Conservation (phyloP, 2,329 filamentous ascomycete genomes). For the Claviceps quebecensis region DNA sequence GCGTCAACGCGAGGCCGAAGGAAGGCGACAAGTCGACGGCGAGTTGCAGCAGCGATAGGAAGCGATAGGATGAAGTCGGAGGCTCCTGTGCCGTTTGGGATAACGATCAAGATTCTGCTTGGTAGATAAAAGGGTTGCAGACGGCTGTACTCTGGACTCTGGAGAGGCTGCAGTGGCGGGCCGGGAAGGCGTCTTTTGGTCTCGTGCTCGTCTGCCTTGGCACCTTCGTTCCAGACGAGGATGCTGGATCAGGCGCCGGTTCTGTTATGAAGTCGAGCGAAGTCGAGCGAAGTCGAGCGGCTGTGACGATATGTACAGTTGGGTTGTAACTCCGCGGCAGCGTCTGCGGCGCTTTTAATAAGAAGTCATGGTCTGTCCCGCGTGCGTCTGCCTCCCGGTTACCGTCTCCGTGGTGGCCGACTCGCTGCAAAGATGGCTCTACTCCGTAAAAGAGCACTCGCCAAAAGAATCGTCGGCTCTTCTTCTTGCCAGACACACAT, state of each 20-base stretch:
- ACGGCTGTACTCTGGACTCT: background rate
- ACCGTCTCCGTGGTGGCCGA: slow-evolving; percentile 11
- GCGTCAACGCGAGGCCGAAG: slow-evolving; percentile 1
- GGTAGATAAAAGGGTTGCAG: slow-evolving; percentile 5
- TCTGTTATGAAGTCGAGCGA: background rate
- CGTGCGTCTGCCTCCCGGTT: background rate
- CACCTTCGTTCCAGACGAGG: background rate
- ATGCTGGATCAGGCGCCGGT: background rate
- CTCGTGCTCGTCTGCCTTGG: background rate
- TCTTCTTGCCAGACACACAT: background rate
- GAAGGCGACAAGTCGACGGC: background rate
- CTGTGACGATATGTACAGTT: slow-evolving; percentile 6
- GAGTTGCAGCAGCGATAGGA: slow-evolving; percentile 4
- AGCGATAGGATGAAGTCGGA: slow-evolving; percentile 6
- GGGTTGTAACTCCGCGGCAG: slow-evolving; percentile 9
- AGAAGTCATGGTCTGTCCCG: background rate
- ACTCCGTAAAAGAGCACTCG: background rate
- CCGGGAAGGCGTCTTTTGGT: background rate
- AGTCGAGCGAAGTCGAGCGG: background rate
- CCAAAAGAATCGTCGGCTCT: background rate
- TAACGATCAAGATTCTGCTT: slow-evolving; percentile 7
- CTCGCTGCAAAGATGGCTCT: background rate
- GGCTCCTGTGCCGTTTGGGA: slow-evolving; percentile 4
- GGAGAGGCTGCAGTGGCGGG: background rate
- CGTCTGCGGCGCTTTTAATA: slow-evolving; percentile 22